Conservation (phyloP, 768 basidiomycete genomes). For the Tulasnella sp. region DNA sequence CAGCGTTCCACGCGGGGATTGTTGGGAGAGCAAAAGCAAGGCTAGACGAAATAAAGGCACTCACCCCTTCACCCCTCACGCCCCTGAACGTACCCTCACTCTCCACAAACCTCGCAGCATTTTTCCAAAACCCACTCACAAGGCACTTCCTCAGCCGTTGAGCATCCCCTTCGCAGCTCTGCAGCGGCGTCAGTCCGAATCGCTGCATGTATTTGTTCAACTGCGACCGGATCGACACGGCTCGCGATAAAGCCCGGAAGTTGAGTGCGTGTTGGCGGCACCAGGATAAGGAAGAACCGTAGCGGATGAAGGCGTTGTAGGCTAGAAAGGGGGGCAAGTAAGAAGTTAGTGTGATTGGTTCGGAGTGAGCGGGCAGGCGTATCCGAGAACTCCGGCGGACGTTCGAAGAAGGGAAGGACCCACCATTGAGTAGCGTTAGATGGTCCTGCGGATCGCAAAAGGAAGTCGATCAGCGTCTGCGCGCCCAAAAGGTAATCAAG, state of each 20-base stretch:
- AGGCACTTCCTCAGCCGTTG: slow-evolving; percentile 78
- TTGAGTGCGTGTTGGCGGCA: slow-evolving; percentile 89
- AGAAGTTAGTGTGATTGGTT: background rate
- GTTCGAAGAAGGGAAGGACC: slow-evolving; percentile 15
- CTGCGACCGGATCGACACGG: slow-evolving; percentile 90
- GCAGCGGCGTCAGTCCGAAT: slow-evolving; percentile 61
- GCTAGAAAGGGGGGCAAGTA: slow-evolving; percentile 38
- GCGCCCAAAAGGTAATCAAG: background rate
- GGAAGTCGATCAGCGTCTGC: slow-evolving; percentile 12
- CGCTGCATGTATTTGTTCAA: slow-evolving; percentile 91
- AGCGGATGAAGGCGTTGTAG: slow-evolving; percentile 85
- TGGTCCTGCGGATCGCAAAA: slow-evolving; percentile 59
- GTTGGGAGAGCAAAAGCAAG: background rate
- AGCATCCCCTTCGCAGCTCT: slow-evolving; percentile 86
- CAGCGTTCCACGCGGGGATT: background rate
- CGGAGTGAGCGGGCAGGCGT: background rate
- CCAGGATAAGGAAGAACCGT: slow-evolving; percentile 82
- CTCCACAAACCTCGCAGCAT: slow-evolving; percentile 81
- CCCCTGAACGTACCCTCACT: slow-evolving; percentile 85
- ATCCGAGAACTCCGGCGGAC: background rate
- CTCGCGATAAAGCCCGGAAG: slow-evolving; percentile 88
- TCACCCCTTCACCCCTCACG: slow-evolving; percentile 74
- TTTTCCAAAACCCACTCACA: slow-evolving; percentile 88
- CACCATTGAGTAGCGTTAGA: slow-evolving; percentile 86
- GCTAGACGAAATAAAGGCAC: slow-evolving; percentile 25